These are phyloP conservation scores for Phytophthora colocasiae DNA, from an alignment of 352 stramenopile genomes.

Conservation along the genomic window DNA sequence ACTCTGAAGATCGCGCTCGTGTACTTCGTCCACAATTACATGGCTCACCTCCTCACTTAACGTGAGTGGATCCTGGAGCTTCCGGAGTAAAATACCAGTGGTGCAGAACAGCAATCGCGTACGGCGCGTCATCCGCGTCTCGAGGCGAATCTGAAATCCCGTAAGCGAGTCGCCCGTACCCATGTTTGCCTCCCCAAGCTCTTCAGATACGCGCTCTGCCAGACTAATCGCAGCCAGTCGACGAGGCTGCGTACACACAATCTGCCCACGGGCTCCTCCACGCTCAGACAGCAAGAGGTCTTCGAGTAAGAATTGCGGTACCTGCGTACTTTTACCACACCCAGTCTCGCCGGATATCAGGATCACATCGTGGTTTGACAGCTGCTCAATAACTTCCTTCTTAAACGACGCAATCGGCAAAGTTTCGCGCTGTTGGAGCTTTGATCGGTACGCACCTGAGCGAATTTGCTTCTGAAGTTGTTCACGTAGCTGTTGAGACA, in stretches of 20 bases:
- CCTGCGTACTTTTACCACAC: conserved; percentile 96
- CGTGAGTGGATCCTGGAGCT: conserved; percentile 86
- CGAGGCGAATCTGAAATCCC: conserved; percentile 95
- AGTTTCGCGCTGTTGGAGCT: conserved; percentile 52
- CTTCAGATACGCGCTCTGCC: conserved; percentile 92
- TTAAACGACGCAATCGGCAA: conserved; percentile 87
- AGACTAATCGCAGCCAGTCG: conserved; percentile 96
- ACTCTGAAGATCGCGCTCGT: conserved; percentile 95
- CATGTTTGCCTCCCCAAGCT: conserved; percentile 87
- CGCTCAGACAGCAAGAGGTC: conserved; percentile 73
- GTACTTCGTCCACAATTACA: conserved; percentile 98
- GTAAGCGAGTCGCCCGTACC: conserved; percentile 66
- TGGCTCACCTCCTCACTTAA: conserved; percentile 92
- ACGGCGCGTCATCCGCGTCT: conserved; percentile 83
- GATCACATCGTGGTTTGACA: conserved; percentile 90
- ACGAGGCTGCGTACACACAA: conserved; percentile 97
- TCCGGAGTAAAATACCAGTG: conserved; percentile 94
- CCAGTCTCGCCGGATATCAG: conserved; percentile 96
- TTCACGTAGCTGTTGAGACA: conserved; percentile 48
- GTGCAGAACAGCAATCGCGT: conserved; percentile 96
- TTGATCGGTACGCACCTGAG: conserved; percentile 45
- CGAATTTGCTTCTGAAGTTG: conserved; percentile 47
- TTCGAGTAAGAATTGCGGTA: conserved; percentile 97
- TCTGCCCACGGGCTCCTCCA: conserved; percentile 85
- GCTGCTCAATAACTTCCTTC: conserved; percentile 77